Conservation (phyloP, 306 rosid species). For the Trichosanthes cucumerina region DNA sequence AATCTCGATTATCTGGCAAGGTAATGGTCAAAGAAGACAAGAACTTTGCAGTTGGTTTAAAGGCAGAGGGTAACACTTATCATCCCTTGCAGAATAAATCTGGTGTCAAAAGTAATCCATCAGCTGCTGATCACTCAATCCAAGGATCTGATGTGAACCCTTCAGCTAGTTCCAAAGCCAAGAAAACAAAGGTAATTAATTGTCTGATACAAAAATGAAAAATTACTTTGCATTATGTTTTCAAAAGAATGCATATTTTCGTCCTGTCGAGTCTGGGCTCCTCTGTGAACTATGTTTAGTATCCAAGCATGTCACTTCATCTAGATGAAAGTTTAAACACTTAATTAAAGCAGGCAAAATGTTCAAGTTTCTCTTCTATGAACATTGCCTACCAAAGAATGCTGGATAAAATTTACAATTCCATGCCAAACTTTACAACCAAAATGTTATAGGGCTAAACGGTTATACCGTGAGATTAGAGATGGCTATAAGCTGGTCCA, state of each 20-base stretch:
- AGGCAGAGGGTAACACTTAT: constrained; percentile 23
- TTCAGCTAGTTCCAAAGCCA: constrained; percentile 39
- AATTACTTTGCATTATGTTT: neutral
- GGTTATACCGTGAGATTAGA: no score
- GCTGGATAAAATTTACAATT: neutral
- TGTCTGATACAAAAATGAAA: neutral
- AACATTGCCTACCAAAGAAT: neutral
- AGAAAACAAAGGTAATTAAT: constrained; percentile 62
- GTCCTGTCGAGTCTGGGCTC: neutral
- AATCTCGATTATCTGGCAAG: constrained; percentile 19
- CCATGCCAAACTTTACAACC: neutral
- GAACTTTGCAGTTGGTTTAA: constrained; percentile 31
- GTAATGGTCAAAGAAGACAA: constrained; percentile 37
- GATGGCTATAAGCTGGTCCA: no score
- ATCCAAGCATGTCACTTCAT: neutral
- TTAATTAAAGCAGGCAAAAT: neutral
- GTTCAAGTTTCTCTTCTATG: neutral
- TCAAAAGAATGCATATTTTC: neutral
- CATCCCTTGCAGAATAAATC: constrained; percentile 18
- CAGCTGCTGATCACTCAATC: neutral
- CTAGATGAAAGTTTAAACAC: neutral
- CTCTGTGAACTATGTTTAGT: neutral
- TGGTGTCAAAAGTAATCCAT: constrained; percentile 5
- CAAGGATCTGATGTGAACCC: constrained; percentile 21
- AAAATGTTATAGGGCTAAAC: neutral